Evolutionary conservation across 495 filamentous ascomycete species (phyloP).

Genomic region (Bacidia gigantensis): DNA sequence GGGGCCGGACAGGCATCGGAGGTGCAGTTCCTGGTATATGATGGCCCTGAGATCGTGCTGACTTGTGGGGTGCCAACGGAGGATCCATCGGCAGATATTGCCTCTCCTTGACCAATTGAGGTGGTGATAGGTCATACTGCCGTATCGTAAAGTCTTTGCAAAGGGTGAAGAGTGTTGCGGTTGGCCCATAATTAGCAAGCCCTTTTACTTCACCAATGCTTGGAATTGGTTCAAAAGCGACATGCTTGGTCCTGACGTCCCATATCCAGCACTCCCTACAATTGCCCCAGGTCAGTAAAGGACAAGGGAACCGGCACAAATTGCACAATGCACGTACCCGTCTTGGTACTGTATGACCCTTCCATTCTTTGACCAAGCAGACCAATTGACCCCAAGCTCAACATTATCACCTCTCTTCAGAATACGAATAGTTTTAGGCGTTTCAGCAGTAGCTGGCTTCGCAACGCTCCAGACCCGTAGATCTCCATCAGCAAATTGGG

Average conservation of each 20-base stretch:
- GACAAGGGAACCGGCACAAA: constrained; percentile 7
- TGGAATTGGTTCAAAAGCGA: constrained; percentile 75
- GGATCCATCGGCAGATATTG: constrained; percentile 69
- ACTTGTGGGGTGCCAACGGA: constrained; percentile 36
- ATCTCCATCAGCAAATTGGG: constrained; percentile 84
- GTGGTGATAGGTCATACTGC: constrained; percentile 83
- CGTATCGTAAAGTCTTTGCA: constrained; percentile 79
- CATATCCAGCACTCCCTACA: constrained; percentile 80
- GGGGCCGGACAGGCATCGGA: constrained; percentile 11
- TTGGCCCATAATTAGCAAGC: constrained; percentile 76
- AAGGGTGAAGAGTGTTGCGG: constrained; percentile 83
- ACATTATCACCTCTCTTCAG: constrained; percentile 68
- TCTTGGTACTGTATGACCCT: constrained; percentile 87
- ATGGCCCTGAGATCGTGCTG: constrained; percentile 4
- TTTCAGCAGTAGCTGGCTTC: constrained; percentile 61
- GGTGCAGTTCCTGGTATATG: constrained; percentile 18
- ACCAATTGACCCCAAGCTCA: constrained; percentile 75
- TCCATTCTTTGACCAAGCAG: constrained; percentile 96
- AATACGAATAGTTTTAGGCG: constrained; percentile 74
- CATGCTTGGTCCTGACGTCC: constrained; percentile 94
- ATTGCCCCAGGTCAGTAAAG: constrained; percentile 2
- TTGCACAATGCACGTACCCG: constrained; percentile 45
- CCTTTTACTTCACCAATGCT: constrained; percentile 71
- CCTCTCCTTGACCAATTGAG: constrained; percentile 65
- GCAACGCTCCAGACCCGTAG: constrained; percentile 93